Evolutionary conservation across 768 basidiomycete species (phyloP), one percentile per base, ranked within the genome.

Genomic region (Collybia sp.): DNA sequence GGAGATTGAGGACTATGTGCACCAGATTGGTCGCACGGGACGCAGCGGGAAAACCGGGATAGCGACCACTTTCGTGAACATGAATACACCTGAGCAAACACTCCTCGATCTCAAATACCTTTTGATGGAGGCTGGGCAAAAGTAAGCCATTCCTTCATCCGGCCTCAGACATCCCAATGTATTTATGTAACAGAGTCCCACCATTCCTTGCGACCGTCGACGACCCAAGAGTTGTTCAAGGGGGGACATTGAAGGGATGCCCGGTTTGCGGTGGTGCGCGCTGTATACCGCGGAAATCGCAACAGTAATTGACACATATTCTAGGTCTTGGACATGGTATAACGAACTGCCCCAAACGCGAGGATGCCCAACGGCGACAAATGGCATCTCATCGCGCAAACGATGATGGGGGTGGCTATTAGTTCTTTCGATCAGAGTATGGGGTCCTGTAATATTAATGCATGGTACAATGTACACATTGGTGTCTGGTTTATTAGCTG

Each of bases 1-100:
- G 65, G 96, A 99, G 70, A 99, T 99, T 52, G 96, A 99, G 66
- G 96, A 99, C 64, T 99, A 99, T 58, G 95, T 98, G 42, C 96
- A 99, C 71, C 95, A 99, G 66, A 98, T 98, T 53, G 96, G 96
- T 19, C 88, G 96, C 49, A 99, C 96, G 6, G 96, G 96, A 43
- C 83, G 96, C 54, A 93, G 89, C 54, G 96, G 96, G 16, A 97
- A 97, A 65, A 99, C 96, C 1, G 96, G 96, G 43, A 97, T 99
- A 46, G 95, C 96, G 30, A 99, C 96, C 30, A 94, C 96, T 31
- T 99, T 99, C 59, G 92, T 98, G 45, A 98, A 98, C 63, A 95
- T 95, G 91, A 90, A 88, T 58, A 96, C 95, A 2, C 79, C 88
- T 0, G 96, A 98, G 60, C 95, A 97, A 67, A 99, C 96, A 1